Percentiles rank a stretch among this genome's conserved stretches.
Evolutionary conservation across 352 stramenopile genomes (phyloP).

Genomic region (Globisporangium iwayamae): DNA sequence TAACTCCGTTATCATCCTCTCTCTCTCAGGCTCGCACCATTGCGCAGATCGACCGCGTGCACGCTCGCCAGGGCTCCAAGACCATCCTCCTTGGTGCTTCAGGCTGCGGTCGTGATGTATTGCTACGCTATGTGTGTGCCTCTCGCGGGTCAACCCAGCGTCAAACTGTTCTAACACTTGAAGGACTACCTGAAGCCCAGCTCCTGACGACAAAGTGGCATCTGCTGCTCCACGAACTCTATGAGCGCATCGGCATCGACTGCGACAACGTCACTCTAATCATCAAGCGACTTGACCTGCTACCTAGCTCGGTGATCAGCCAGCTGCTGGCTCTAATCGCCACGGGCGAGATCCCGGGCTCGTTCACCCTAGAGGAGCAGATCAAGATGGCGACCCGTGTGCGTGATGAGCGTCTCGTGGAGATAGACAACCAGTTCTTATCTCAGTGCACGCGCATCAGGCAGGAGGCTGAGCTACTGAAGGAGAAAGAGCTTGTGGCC

Average conservation of each 20-base stretch:
- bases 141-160: constrained; percentile 17
- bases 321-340: constrained; percentile 50
- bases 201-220: constrained; percentile 36
- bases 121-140: constrained; percentile 39
- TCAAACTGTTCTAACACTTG: constrained; percentile 25
- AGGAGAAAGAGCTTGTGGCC: constrained; percentile 23
- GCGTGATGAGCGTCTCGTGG: constrained; percentile 58
- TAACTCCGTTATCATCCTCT: neutral
- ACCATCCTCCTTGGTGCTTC: constrained; percentile 28
- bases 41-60: constrained; percentile 38
- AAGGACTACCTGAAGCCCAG: constrained; percentile 22
- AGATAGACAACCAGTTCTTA: constrained; percentile 38
- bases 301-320: constrained; percentile 30
- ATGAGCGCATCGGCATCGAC: constrained; percentile 48
- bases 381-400: constrained; percentile 55
- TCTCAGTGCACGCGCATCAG: constrained; percentile 30
- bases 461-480: constrained; percentile 22
- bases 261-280: constrained; percentile 56
- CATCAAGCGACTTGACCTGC: constrained; percentile 41
- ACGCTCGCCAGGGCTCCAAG: constrained; percentile 33
- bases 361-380: constrained; percentile 63
- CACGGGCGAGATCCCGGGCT: constrained; percentile 54
- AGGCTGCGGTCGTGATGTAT: constrained; percentile 28
- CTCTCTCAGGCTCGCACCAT: constrained; percentile 28
- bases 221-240: constrained; percentile 37